Evolutionary conservation across 257 asterid genomes (phyloP).

Genomic region (Voacanga thouarsii): DNA sequence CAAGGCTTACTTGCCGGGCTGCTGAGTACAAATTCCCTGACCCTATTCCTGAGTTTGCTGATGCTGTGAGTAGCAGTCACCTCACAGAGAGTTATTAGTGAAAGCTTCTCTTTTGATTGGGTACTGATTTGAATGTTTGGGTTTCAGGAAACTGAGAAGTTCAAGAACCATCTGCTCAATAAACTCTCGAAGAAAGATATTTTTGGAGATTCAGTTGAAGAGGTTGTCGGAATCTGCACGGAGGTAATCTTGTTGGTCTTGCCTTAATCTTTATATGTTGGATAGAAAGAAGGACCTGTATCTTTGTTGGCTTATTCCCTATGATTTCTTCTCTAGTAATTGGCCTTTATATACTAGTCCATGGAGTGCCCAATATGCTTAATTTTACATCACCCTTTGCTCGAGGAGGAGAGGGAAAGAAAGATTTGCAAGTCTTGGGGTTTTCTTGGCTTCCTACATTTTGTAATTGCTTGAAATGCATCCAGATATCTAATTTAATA

Average conservation of each 20-base stretch:
- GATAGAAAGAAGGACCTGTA: not conserved
- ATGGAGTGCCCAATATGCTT: not conserved
- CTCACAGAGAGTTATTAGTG: not conserved
- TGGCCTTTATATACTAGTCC: not conserved
- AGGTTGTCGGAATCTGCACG: slow-evolving; percentile 76
- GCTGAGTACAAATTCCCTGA: slow-evolving; percentile 92
- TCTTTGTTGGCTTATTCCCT: not conserved
- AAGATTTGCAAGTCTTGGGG: not conserved
- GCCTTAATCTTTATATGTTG: not conserved
- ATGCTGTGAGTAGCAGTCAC: slow-evolving; percentile 47
- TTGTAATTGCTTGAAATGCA: not conserved
- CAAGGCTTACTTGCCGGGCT: slow-evolving; percentile 55
- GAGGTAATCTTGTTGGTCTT: slow-evolving; percentile 38
- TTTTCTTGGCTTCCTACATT: not conserved
- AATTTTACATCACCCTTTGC: not conserved
- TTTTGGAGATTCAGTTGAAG: slow-evolving; percentile 77
- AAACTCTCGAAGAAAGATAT: slow-evolving; percentile 77
- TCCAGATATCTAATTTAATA: not conserved
- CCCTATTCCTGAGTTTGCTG: slow-evolving; percentile 96
- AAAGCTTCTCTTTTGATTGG: not conserved
- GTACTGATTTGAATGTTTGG: not conserved
- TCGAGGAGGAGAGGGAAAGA: not conserved
- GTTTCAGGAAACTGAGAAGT: slow-evolving; percentile 76
- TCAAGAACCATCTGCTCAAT: slow-evolving; percentile 52
- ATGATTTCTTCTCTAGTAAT: not conserved